phyloP scores from a whole-genome alignment of 192 early-diverging fungal species.

The Gamsiella multidivaricata region DNA sequence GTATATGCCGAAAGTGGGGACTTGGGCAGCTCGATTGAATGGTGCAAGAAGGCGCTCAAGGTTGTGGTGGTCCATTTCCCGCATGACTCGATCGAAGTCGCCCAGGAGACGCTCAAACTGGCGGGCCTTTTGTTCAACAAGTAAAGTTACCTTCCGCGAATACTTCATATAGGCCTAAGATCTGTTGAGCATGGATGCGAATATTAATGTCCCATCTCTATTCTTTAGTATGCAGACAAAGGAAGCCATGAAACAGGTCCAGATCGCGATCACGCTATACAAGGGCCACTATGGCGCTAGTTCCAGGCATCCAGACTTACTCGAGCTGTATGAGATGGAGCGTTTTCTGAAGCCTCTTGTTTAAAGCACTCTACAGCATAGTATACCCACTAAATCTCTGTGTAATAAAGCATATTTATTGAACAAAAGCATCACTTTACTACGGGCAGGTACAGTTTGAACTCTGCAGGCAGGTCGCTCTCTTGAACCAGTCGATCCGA shows the following conservation, averaged over 20 bases:
- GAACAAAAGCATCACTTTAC: no score
- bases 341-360: constrained; percentile 8
- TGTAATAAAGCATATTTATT: no score
- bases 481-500: constrained; percentile 91
- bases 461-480: constrained; percentile 92
- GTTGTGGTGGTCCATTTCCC: constrained; percentile 48
- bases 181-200: background rate
- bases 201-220: no score
- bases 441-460: constrained; percentile 72
- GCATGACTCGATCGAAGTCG: constrained; percentile 50
- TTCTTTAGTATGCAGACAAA: constrained; percentile 31
- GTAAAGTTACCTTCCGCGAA: background rate
- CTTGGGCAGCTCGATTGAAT: constrained; percentile 25
- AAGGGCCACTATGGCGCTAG: constrained; percentile 33
- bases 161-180: background rate
- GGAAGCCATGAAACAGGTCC: constrained; percentile 41
- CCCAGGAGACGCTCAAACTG: constrained; percentile 49
- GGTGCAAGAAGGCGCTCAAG: constrained; percentile 48
- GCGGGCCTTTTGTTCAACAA: constrained; percentile 49
- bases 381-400: background rate
- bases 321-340: constrained; percentile 50
- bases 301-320: constrained; percentile 38
- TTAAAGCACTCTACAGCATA: background rate
- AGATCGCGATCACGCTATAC: constrained; percentile 36
- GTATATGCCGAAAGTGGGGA: constrained; percentile 32